Evolutionary conservation across 2,329 filamentous ascomycete genomes (phyloP), one percentile per base, ranked within the genome.

Genomic region (Tolypocladium inflatum): DNA sequence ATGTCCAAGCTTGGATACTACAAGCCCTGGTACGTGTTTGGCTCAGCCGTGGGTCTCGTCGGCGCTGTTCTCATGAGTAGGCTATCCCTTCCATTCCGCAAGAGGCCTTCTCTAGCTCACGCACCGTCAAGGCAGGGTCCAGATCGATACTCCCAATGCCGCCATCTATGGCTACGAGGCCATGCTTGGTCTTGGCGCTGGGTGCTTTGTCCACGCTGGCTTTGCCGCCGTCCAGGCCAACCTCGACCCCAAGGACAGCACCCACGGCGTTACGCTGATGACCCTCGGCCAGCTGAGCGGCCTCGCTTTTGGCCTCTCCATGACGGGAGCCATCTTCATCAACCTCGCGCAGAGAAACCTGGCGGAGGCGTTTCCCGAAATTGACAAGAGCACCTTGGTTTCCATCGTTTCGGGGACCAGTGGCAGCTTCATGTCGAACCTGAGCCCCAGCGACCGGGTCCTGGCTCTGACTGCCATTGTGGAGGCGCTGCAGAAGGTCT

Each of bases 141-240:
- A 21, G 23, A 9, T 42, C 53, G 53, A 55, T 2, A 33, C 23
- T 9, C 23, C 38, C 7, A 43, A 19, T 6, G 23, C 38, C 3
- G 38, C 37, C 38, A 11, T 43, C 13, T 42, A 43, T 39, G 53
- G 37, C 1, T 55, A n/a, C 53, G 3, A n/a, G 9, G 21, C 23
- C 38, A 30, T 55, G 23, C 53, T 55, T n/a, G 53, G 38, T 6
- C n/a, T 55, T 19, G 23, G 37, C 7, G 13, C 43, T 6, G 55
- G 55, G 2, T 51, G 30, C 42, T 41, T 51, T n/a, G 35, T 70
- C 10, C 71, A 75, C 58, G 66, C 71, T 0, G 59, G 63, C 17
- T 75, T 71, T 58, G 65, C 71, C 1, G 67, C 75, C 19, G 71
- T 67, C 0, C 71, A 72, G 51, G 65, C 66, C 2, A 67, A 66